Base-by-base conservation (phyloP, 345 rosid species). In the Sisymbrium irio region DNA sequence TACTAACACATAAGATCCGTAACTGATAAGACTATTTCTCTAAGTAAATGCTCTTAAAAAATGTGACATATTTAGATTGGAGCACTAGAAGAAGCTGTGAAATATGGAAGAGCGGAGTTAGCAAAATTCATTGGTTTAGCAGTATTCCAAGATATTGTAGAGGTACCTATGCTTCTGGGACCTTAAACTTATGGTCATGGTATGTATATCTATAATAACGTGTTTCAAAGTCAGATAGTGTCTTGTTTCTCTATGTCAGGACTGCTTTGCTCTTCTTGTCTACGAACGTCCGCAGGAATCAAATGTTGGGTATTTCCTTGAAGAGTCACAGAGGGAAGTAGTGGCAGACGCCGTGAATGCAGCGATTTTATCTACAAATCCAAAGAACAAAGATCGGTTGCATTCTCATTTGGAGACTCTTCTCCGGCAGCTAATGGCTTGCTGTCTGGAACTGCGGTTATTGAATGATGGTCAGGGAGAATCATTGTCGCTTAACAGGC, bases 321-420 rank as follows among this genome's bases (percentile, higher is more conserved):
- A 86, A 67, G 89, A 81, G 40, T 82, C 95, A 0, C 97, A 81
- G 53, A 83, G 95, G 7, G 97, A 94, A 74, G 69, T 88, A 32
- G 97, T 94, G 49, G 98, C 97, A 0, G 98, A 94, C 53, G 78
- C 87, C 0, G 88, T 91, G 35, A 91, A 94, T 45, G 90, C 88
- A 2, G 86, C 88, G 85, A 78, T 94, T 61, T 68, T 94, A 76
- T 84, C 83, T 9, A 82, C 88, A 49, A 83, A 87, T 69, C 90
- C 89, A 14, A 83, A 84, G 7, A 45, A 42, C 65, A 88, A 88
- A 73, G 74, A 81, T 77, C 54, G 58, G 37, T 13, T 78, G 77
- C 83, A 77, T 62, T 87, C 93, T 5, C 74, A 72, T 76, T 86
- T 91, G 4, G 96, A 94, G 80, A 81, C 80, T 67, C 74, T 91